Conservation (phyloP, 129 eudicot genomes). For the Kitagawia praeruptora region DNA sequence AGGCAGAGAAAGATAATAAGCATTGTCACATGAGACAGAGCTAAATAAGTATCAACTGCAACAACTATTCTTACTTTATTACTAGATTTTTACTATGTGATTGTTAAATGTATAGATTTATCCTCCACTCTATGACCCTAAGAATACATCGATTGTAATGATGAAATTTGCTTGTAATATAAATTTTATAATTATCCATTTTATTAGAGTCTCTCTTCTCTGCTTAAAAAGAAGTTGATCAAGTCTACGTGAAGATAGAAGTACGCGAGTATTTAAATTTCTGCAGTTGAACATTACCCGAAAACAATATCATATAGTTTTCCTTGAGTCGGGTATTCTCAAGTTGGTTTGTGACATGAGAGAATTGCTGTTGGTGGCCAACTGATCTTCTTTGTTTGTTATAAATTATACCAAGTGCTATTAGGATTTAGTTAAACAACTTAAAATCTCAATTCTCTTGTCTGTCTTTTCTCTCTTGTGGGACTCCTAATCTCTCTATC, state of each 20-base stretch:
- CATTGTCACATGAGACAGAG: slow-evolving; percentile 3
- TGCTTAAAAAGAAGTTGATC: too few species aligned
- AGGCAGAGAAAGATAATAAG: not conserved
- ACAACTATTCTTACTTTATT: slow-evolving; percentile 3
- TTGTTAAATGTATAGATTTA: slow-evolving; percentile 14
- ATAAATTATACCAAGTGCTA: not conserved
- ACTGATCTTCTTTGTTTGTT: not conserved
- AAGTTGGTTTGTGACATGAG: not conserved
- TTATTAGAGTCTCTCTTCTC: not conserved
- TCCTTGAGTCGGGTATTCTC: not conserved
- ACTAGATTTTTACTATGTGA: slow-evolving; percentile 2
- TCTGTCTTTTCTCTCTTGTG: not conserved
- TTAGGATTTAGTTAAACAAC: not conserved
- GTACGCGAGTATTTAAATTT: not conserved
- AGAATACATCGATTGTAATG: not conserved
- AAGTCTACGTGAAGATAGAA: not conserved
- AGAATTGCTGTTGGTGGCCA: slow-evolving; percentile 7
- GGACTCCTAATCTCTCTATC: slow-evolving; percentile 1
- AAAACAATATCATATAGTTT: not conserved
- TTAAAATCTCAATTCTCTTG: not conserved
- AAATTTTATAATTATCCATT: not conserved
- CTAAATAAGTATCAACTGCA: slow-evolving; percentile 7
- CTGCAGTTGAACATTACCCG: not conserved
- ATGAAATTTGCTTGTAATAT: slow-evolving; percentile 1
- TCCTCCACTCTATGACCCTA: not conserved